These are phyloP conservation scores for Lathyrus sativus DNA, from an alignment of 306 rosid genomes.

Conservation along the genomic window DNA sequence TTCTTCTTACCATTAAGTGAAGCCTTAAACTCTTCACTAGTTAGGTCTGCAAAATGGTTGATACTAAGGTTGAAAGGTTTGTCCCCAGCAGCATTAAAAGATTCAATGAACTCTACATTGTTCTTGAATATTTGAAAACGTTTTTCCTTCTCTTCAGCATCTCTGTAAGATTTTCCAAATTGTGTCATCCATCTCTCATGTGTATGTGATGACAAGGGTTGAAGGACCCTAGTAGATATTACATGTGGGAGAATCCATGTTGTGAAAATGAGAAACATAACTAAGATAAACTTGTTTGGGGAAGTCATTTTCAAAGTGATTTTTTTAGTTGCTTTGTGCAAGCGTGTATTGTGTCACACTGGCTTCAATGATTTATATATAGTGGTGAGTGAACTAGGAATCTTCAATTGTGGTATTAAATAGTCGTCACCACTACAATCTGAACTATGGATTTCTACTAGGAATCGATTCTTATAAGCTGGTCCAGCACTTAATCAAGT, in stretches of 20 bases:
- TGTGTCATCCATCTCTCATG: conserved; percentile 44
- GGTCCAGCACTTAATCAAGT: conserved; percentile 13
- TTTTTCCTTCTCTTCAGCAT: conserved; percentile 39
- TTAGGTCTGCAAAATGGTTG: conserved; percentile 38
- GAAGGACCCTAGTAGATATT: conserved; percentile 16
- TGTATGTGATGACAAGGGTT: not conserved
- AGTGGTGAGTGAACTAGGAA: not conserved
- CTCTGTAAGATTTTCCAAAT: conserved; percentile 32
- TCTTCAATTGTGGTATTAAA: not conserved
- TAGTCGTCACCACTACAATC: not conserved
- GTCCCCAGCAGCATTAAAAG: conserved; percentile 37
- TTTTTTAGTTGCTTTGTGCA: conserved; percentile 5
- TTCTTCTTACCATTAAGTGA: conserved; percentile 22
- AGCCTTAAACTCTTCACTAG: conserved; percentile 37
- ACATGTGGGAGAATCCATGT: conserved; percentile 29
- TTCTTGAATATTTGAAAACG: conserved; percentile 37
- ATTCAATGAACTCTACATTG: conserved; percentile 39
- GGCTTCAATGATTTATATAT: conserved; percentile 7
- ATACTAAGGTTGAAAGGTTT: conserved; percentile 43
- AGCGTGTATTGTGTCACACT: conserved; percentile 6
- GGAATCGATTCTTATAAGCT: not conserved
- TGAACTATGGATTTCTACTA: not conserved
- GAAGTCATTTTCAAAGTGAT: conserved; percentile 9
- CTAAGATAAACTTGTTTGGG: conserved; percentile 8
- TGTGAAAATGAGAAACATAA: conserved; percentile 7